phyloP scores from a whole-genome alignment of 106 monocot species.

The Dendrobium nobile region DNA sequence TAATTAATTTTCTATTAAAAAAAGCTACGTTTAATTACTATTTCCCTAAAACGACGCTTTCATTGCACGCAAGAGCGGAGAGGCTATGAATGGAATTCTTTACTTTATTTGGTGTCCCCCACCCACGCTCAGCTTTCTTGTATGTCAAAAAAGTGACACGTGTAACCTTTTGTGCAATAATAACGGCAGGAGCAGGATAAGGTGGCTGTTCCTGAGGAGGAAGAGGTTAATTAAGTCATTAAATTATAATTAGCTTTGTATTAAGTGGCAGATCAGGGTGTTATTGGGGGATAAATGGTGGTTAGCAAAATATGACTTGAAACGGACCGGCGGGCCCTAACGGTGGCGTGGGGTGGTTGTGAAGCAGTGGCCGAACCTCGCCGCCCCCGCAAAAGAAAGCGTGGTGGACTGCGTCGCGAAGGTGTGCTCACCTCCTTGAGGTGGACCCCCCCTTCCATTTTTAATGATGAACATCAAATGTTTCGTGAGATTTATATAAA shows the following conservation, averaged over 20 bases:
- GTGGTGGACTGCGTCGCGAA: neutral
- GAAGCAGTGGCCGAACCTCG: neutral
- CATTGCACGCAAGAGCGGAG: constrained; percentile 1
- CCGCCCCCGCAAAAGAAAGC: neutral
- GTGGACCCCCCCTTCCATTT: neutral
- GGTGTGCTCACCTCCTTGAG: neutral
- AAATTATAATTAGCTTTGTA: neutral
- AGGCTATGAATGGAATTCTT: neutral
- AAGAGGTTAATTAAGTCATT: neutral
- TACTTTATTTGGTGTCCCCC: constrained; percentile 4
- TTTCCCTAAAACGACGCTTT: neutral
- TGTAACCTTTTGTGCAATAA: too few species aligned
- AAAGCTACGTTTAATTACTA: too few species aligned
- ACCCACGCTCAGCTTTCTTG: neutral
- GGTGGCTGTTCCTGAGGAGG: neutral
- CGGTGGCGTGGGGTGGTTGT: neutral
- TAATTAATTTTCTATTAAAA: too few species aligned
- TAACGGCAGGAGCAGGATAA: neutral
- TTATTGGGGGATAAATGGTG: neutral
- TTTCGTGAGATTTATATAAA: too few species aligned
- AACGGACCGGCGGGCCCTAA: neutral
- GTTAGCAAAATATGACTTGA: neutral
- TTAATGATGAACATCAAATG: too few species aligned
- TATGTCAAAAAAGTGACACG: neutral
- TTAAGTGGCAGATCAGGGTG: too few species aligned